Conservation (phyloP, 2,329 filamentous ascomycete genomes). For the Arthrobotrys entomopaga region DNA sequence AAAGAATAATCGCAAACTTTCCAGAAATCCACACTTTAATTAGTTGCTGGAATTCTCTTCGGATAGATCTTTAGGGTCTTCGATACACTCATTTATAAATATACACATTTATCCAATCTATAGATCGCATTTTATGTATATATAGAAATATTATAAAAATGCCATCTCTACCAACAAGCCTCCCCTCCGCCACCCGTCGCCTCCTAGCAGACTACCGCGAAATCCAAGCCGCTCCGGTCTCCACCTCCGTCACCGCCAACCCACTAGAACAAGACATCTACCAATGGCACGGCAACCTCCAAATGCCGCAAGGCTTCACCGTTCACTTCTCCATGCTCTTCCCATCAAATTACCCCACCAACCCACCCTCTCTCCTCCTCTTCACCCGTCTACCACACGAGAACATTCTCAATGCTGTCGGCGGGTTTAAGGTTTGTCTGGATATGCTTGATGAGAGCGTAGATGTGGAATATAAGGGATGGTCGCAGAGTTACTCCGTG, state of each 20-base stretch:
- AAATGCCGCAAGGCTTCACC: conserved; percentile 21
- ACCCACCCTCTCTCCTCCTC: conserved; percentile 46
- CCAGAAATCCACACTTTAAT: conserved; percentile 40
- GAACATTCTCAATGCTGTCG: conserved; percentile 45
- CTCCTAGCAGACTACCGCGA: conserved; percentile 51
- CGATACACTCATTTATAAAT: conserved; percentile 13
- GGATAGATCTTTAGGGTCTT: conserved; percentile 13
- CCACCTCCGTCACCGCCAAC: conserved; percentile 34
- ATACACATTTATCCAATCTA: neutral
- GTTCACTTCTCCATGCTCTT: conserved; percentile 53
- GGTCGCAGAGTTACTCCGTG: conserved; percentile 49
- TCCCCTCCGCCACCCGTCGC: conserved; percentile 51
- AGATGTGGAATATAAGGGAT: conserved; percentile 48
- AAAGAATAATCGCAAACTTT: neutral
- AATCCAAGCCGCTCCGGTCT: conserved; percentile 37
- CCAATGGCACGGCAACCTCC: conserved; percentile 54
- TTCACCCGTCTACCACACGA: conserved; percentile 51
- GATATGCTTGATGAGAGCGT: conserved; percentile 53
- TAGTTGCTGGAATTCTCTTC: conserved; percentile 41
- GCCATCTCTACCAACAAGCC: conserved; percentile 15
- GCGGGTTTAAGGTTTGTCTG: conserved; percentile 53
- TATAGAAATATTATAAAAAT: conserved; percentile 13
- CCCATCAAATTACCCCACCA: conserved; percentile 42
- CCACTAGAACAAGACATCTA: conserved; percentile 48
- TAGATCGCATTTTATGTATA: neutral